Conservation (phyloP, 495 filamentous ascomycete genomes). For the Jackrogersella minutella region DNA sequence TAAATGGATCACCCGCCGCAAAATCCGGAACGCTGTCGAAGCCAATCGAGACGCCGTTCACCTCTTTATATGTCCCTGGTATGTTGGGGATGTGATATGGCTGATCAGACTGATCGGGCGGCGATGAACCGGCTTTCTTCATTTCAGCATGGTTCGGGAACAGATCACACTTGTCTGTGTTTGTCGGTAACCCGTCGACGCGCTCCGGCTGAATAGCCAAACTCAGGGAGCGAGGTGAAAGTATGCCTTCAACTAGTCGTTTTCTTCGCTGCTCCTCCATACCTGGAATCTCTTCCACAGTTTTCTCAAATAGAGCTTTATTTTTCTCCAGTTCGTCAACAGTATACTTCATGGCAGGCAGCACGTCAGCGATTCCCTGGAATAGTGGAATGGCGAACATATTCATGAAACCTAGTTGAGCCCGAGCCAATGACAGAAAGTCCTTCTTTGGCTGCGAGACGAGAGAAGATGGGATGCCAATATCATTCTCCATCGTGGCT, state of each 20-base stretch:
- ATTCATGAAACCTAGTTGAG: slow-evolving; percentile 95
- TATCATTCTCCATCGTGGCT: slow-evolving; percentile 87
- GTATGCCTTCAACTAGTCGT: slow-evolving; percentile 43
- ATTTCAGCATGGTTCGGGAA: slow-evolving; percentile 31
- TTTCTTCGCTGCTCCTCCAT: slow-evolving; percentile 39
- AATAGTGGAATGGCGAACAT: slow-evolving; percentile 93
- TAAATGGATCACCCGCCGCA: slow-evolving; percentile 48
- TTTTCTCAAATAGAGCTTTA: slow-evolving; percentile 72
- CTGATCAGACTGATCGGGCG: slow-evolving; percentile 24
- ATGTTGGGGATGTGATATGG: slow-evolving; percentile 30
- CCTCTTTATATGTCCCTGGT: slow-evolving; percentile 43
- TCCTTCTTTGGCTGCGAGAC: slow-evolving; percentile 86
- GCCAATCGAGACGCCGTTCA: slow-evolving; percentile 48
- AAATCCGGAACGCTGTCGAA: slow-evolving; percentile 50
- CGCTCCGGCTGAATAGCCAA: slow-evolving; percentile 45
- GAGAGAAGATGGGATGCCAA: slow-evolving; percentile 84
- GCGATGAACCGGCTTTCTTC: slow-evolving; percentile 34
- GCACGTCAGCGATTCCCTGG: slow-evolving; percentile 79
- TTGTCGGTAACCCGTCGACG: slow-evolving; percentile 12
- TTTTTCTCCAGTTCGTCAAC: slow-evolving; percentile 82
- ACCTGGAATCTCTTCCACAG: slow-evolving; percentile 59
- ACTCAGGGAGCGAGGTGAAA: slow-evolving; percentile 52
- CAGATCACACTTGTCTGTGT: slow-evolving; percentile 29
- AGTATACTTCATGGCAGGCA: slow-evolving; percentile 83
- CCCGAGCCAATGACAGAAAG: slow-evolving; percentile 80